Base-by-base conservation (phyloP, 495 filamentous ascomycete species). In the Margaritispora aquatica region DNA sequence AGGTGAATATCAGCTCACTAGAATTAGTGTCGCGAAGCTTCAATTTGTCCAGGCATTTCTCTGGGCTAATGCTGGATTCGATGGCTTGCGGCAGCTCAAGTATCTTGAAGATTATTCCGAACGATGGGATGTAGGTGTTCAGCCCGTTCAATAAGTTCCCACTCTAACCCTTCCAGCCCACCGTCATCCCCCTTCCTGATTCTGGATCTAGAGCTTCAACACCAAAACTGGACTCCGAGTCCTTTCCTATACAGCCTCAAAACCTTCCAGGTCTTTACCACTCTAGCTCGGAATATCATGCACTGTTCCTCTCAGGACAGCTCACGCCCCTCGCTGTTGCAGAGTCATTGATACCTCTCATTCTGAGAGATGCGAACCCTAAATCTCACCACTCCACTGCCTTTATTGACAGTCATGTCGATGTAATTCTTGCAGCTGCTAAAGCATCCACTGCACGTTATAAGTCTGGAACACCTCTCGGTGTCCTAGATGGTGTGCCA, bases 401-500 rank as follows among this genome's bases (percentile, higher is more conserved):
- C 2, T 96, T 89, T 70, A 77, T 86, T 11, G 75, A 82, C 26
- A 78, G 79, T 26, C 75, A 82, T 23, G 74, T 74, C 15, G 83
- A 88, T 2, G 69, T 77, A 26, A 83, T 89, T 0, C 74, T 82
- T 7, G 77, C 76, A 8, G 88, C 88, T 3, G 92, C 92, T 1
- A 75, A 77, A 62, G 87, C 80, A 9, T 91, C 88, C 0, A 87
- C 88, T 1, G 69, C 78, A 60, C 75, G 92, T 22, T 96, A 88
- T 64, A 79, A 81, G 56, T 75, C 78, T 13, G 87, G 87, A 0
- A 76, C 74, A 50, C 74, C 85, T 15, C 70, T 88, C 0, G 77
- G 87, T 1, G 70, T 88, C 0, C 74, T 97, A 7, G 93, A 96
- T 61, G 93, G 93, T 7, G 80, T 97, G 15, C 92, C 91, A 0